Evolutionary conservation across 441 rosid genomes (phyloP), one percentile per base, ranked within the genome.

Genomic region (Manihot esculenta): DNA sequence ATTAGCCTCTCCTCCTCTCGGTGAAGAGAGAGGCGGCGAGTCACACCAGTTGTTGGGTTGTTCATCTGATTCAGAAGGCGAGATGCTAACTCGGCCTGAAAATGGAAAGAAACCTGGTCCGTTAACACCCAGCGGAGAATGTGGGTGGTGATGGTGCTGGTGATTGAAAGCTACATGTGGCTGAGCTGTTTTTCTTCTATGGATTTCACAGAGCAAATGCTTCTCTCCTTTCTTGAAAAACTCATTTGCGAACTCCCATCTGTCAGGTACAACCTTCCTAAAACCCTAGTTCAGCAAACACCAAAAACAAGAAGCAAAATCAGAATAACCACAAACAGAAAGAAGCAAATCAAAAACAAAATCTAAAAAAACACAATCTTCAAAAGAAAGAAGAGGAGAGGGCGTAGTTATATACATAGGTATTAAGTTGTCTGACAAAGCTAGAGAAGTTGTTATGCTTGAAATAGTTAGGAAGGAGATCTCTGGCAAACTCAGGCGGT

Each of bases 241-340:
- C 79, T 94, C 98, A 62, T 94, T 94, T 0, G 97, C 96, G 47
- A 94, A 94, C 78, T 94, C 99, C 99, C 99, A 94, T 77, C 98
- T 82, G 79, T 94, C 99, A 0, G 99, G 96, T 13, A 94, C 98
- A 53, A 94, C 88, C 88, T 94, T 94, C 69, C 97, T 88, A 74
- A 94, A 94, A 71, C 99, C 99, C 99, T 92, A 85, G 12, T 54
- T 23, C 17, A 30, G 23, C 66, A 66, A 69, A 51, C 7, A 38
- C 24, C 23, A 55, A 62, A 13, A 1, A 21, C 27, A 20, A 53
- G 48, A 60, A 66, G 54, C 64, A 67, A 78, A 66, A 68, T 72
- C 66, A 64, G 66, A 24, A 42, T 26, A 48, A 17, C 49, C 18
- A 14, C 7, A 18, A 23, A 2, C 44, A 0, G 18, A 63, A 55